Evolutionary conservation across 805 yeast species (phyloP), one percentile per base, ranked within the genome.

Genomic region (Wickerhamiella sorbophila): DNA sequence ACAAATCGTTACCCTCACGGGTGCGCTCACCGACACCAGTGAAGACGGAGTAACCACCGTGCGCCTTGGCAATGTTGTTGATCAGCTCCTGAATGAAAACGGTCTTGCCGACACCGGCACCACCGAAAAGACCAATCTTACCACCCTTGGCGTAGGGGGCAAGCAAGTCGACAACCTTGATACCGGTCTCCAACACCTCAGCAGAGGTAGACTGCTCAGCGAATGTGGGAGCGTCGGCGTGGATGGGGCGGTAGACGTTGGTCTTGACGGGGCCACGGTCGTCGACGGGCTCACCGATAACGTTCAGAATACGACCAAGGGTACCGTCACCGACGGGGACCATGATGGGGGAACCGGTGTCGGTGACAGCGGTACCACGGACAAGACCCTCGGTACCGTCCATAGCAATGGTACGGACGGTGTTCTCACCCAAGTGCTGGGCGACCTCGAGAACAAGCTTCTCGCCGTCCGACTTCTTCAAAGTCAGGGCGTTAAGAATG

Each of bases 21-120:
- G 98, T 88, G 75, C 98, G 83, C 77, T 91, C 98, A 79, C 98
- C 98, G 71, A 88, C 98, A 86, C 98, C 98, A 62, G 95, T 82
- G 81, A 88, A 88, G 57, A 88, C 97, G 46, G 97, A 88, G 94
- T 88, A 88, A 82, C 97, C 97, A 85, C 97, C 98, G 71, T 88
- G 97, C 63, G 98, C 97, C 78, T 88, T 91, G 67, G 98, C 98
- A 65, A 88, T 91, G 79, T 88, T 88, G 87, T 91, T 88, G 71
- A 88, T 88, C 75, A 88, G 79, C 75, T 88, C 98, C 77, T 88
- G 98, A 73, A 88, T 88, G 74, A 88, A 88, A 53, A 88, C 98
- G 70, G 98, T 88, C 74, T 88, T 88, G 74, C 98, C 98, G 83
- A 88, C 98, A 88, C 98, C 98, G 70, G 98, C 98, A 88, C 98